Conservation (phyloP, 768 basidiomycete genomes). For the Agaricus bisporus region DNA sequence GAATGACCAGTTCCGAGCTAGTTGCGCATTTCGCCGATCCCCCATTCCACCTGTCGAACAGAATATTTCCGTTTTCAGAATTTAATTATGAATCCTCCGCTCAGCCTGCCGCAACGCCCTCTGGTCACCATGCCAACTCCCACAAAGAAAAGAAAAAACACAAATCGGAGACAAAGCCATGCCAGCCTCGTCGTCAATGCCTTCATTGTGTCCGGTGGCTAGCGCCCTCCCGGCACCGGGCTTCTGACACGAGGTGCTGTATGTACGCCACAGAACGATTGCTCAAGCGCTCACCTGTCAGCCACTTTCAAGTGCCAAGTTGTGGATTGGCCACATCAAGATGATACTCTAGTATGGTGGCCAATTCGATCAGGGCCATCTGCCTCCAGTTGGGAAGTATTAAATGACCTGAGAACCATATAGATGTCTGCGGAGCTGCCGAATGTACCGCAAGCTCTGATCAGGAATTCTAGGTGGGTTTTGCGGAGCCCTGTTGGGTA, state of each 20-base stretch:
- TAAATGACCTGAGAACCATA: neutral
- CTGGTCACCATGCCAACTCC: neutral
- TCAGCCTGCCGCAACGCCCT: neutral
- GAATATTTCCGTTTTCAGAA: neutral
- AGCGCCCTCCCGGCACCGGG: neutral
- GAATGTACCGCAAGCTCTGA: neutral
- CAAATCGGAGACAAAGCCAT: neutral
- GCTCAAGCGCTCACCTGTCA: neutral
- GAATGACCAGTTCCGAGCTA: too few species aligned
- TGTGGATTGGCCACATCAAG: neutral
- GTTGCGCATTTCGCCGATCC: too few species aligned
- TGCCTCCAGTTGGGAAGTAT: neutral
- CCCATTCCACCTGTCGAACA: neutral
- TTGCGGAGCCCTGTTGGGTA: neutral
- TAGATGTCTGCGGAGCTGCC: neutral
- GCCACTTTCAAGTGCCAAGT: neutral
- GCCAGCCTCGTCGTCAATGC: neutral
- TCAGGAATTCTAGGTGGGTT: neutral
- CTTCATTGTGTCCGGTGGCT: neutral
- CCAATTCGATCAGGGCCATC: neutral
- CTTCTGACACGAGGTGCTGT: neutral
- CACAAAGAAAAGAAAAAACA: too few species aligned
- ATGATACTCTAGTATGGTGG: neutral
- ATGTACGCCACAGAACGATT: neutral
- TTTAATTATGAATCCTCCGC: neutral